Conservation (phyloP, 345 rosid species). For the Eucalyptus curtisii region DNA sequence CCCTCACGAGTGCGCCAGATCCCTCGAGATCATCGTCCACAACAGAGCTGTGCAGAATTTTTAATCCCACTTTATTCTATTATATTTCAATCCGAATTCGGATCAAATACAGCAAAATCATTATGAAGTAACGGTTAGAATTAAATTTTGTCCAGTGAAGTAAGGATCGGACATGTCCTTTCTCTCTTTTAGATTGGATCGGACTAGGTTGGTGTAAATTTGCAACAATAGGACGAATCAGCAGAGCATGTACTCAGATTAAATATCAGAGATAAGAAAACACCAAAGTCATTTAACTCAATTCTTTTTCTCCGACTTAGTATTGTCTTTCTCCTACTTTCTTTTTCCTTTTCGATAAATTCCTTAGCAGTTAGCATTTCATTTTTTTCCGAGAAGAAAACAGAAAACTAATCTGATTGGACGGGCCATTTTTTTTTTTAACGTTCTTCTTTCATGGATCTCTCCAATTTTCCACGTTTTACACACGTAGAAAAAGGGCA, state of each 20-base stretch:
- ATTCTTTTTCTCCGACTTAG: neutral
- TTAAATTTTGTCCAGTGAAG: neutral
- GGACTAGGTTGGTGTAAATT: neutral
- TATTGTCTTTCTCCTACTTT: neutral
- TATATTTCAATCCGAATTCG: fast-evolving
- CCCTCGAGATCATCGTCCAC: too few relatives aligned
- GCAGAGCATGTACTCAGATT: neutral
- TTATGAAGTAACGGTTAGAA: too few relatives aligned
- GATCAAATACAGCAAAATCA: fast-evolving
- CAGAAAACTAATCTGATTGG: neutral
- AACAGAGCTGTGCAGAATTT: neutral
- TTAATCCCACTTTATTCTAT: neutral
- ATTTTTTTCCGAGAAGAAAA: neutral
- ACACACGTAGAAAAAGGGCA: neutral
- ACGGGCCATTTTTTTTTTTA: neutral
- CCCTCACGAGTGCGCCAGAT: too few relatives aligned
- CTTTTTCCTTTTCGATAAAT: too few relatives aligned
- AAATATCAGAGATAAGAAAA: neutral
- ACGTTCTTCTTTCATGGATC: neutral
- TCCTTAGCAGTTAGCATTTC: neutral
- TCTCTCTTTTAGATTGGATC: neutral
- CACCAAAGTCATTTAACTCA: neutral
- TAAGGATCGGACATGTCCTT: neutral
- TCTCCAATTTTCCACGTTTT: neutral
- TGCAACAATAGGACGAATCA: neutral